Evolutionary conservation across 2,329 filamentous ascomycete species (phyloP).

Genomic region (Stagonosporopsis cucurbitacearum): DNA sequence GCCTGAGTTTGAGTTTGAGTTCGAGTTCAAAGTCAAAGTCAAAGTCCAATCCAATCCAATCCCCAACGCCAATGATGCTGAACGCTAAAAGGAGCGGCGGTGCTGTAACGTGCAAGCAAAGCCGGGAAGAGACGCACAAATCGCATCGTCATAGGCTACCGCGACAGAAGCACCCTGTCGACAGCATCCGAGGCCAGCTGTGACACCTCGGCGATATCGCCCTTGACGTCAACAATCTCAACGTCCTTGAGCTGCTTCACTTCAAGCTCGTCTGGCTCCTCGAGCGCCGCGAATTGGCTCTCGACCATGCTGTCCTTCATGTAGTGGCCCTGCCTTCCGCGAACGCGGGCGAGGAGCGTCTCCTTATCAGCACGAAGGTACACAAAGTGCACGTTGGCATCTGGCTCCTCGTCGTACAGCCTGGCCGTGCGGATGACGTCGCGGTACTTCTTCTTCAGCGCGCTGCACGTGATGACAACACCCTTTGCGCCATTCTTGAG

Average conservation of each 20-base stretch:
- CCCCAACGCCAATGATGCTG: slow-evolving; percentile 18
- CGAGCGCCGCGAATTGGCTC: slow-evolving; percentile 88
- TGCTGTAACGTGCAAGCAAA: neutral
- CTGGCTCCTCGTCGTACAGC: slow-evolving; percentile 54
- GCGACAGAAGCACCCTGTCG: slow-evolving; percentile 36
- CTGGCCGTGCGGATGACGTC: slow-evolving; percentile 66
- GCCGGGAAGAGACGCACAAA: neutral
- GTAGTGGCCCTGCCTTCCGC: slow-evolving; percentile 80
- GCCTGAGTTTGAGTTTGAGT: too few species aligned
- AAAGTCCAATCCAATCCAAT: slow-evolving; percentile 1
- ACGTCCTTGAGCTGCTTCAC: slow-evolving; percentile 55
- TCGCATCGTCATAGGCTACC: slow-evolving; percentile 2
- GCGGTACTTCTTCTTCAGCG: slow-evolving; percentile 95
- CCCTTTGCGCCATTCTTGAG: slow-evolving; percentile 53
- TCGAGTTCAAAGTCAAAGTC: neutral
- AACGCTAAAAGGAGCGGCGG: slow-evolving; percentile 14
- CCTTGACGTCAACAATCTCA: slow-evolving; percentile 55
- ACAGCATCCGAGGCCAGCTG: slow-evolving; percentile 49
- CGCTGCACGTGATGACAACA: slow-evolving; percentile 96
- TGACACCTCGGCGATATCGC: slow-evolving; percentile 50
- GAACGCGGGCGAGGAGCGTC: slow-evolving; percentile 77
- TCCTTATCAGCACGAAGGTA: slow-evolving; percentile 83
- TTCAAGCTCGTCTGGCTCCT: slow-evolving; percentile 76
- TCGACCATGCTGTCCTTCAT: slow-evolving; percentile 97
- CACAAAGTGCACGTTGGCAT: slow-evolving; percentile 77